Conservation (phyloP, 169 alveolate species). For the Plasmodium coatneyi region DNA sequence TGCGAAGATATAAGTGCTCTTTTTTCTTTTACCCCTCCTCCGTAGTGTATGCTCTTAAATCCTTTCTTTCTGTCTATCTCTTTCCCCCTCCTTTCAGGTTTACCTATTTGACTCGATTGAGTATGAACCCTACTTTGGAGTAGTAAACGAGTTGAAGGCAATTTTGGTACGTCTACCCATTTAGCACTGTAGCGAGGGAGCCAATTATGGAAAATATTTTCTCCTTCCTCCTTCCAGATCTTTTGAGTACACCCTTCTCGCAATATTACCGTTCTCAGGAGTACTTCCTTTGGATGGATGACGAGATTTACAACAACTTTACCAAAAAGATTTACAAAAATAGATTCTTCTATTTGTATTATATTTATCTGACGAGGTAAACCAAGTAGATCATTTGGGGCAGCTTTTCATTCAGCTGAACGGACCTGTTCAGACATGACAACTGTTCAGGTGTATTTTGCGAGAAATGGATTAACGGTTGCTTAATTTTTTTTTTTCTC, state of each 20-base stretch:
- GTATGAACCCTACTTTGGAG: slow-evolving; percentile 62
- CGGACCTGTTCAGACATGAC: neutral
- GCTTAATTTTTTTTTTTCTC: neutral
- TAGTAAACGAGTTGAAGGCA: slow-evolving; percentile 46
- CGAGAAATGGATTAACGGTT: neutral
- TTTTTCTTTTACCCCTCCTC: neutral
- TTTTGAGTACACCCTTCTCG: neutral
- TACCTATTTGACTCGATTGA: slow-evolving; percentile 46
- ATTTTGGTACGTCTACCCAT: slow-evolving; percentile 39
- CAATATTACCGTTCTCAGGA: slow-evolving; percentile 13
- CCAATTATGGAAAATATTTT: neutral
- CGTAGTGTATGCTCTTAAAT: neutral
- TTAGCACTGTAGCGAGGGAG: neutral
- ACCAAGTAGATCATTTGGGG: neutral
- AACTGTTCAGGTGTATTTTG: neutral
- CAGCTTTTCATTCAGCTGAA: neutral
- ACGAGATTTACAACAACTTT: slow-evolving; percentile 55
- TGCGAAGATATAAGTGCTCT: neutral
- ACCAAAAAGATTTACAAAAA: slow-evolving; percentile 48
- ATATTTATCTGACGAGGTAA: slow-evolving; percentile 59
- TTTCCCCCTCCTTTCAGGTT: slow-evolving; percentile 19
- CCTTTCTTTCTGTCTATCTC: neutral
- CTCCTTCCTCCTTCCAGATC: neutral
- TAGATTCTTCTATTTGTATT: slow-evolving; percentile 56
- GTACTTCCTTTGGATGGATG: slow-evolving; percentile 70